phyloP scores from a whole-genome alignment of 1,139 yeast species.

The Pichia sp. region DNA sequence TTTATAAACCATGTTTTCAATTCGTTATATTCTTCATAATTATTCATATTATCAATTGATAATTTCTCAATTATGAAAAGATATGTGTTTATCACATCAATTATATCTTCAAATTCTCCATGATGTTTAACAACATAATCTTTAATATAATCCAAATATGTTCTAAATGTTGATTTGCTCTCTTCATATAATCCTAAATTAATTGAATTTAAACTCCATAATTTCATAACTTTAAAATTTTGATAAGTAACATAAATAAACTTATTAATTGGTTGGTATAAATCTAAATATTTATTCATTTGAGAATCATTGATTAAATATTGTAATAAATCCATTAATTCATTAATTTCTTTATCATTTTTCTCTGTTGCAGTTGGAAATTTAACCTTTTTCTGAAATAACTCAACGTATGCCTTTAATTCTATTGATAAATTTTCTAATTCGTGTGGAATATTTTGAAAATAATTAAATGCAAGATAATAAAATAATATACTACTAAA shows the following conservation, averaged over 20 bases:
- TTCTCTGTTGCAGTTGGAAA: constrained; percentile 41
- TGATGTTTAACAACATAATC: constrained; percentile 23
- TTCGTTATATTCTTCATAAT: constrained; percentile 14
- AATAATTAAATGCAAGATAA: constrained; percentile 17
- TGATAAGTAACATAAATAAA: constrained; percentile 44
- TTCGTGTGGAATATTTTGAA: not conserved
- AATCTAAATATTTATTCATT: no score
- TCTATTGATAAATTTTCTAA: not conserved
- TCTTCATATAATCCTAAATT: constrained; percentile 24
- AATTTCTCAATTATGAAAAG: constrained; percentile 19
- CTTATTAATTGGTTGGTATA: constrained; percentile 25
- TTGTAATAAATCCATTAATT: no score
- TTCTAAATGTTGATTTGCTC: constrained; percentile 37
- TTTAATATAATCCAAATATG: constrained; percentile 35
- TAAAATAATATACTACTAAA: constrained; percentile 11
- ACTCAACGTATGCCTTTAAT: no score
- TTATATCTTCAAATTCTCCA: constrained; percentile 30
- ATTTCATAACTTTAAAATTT: constrained; percentile 38
- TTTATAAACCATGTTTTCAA: constrained; percentile 16
- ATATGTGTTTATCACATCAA: constrained; percentile 29
- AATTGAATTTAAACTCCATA: constrained; percentile 29
- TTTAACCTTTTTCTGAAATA: constrained; percentile 14
- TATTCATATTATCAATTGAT: constrained; percentile 20
- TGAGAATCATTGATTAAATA: no score
- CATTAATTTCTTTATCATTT: no score